These are phyloP conservation scores for Pyrus bretschneideri DNA, from an alignment of 306 rosid genomes.

Conservation along the genomic window DNA sequence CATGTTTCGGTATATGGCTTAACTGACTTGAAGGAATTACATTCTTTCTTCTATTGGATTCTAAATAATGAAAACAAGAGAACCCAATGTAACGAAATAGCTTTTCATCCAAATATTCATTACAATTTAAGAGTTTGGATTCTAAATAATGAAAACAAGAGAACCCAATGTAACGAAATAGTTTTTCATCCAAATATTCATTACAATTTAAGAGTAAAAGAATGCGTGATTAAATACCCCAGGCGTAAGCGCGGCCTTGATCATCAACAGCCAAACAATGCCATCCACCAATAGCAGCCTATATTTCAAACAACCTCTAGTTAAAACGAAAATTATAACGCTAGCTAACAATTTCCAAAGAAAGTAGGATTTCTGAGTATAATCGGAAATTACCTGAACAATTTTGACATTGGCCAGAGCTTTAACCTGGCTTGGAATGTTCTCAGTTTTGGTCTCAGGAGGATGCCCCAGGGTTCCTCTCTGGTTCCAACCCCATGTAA, in stretches of 20 bases:
- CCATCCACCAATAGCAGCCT: slow-evolving; percentile 99
- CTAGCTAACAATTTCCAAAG: neutral
- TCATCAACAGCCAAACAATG: slow-evolving; percentile 99
- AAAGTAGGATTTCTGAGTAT: neutral
- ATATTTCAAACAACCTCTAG: slow-evolving; percentile 5
- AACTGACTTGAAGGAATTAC: neutral
- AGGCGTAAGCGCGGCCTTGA: slow-evolving; percentile 93
- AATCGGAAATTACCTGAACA: slow-evolving; percentile 57
- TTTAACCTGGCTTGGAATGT: slow-evolving; percentile 88
- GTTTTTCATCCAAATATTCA: neutral
- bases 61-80: neutral
- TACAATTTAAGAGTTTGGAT: neutral
- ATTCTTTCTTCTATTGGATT: neutral
- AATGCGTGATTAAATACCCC: slow-evolving; percentile 49
- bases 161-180: neutral
- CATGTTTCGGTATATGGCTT: neutral
- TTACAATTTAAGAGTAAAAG: neutral
- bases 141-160: neutral
- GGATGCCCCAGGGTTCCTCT: slow-evolving; percentile 96
- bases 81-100: neutral
- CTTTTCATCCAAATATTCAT: neutral
- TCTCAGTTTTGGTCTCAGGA: slow-evolving; percentile 76
- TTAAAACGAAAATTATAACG: neutral
- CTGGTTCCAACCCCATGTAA: slow-evolving; percentile 99
- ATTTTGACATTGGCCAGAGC: slow-evolving; percentile 66